Conservation (phyloP, 345 rosid genomes). For the Eutrema heterophyllum region DNA sequence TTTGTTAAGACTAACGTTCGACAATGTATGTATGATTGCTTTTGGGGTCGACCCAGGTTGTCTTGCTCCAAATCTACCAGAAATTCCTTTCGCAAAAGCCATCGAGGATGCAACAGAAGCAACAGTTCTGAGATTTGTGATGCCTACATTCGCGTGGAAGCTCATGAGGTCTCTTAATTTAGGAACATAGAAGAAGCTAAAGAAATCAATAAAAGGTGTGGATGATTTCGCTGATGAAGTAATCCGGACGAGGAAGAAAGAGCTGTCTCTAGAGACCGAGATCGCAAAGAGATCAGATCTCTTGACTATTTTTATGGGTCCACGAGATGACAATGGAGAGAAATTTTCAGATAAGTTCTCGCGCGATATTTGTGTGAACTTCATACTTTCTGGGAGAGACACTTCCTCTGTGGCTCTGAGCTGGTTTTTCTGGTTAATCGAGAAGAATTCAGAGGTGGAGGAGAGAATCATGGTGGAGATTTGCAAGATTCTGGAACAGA, state of each 20-base stretch:
- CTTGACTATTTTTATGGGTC: constrained; percentile 55
- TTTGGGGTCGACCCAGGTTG: constrained; percentile 89
- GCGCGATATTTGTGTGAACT: constrained; percentile 80
- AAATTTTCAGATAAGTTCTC: constrained; percentile 64
- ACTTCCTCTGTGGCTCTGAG: constrained; percentile 87
- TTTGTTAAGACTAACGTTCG: constrained; percentile 68
- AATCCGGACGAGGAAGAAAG: constrained; percentile 59
- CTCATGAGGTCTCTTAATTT: constrained; percentile 52
- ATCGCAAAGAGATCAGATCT: constrained; percentile 49
- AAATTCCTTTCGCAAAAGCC: constrained; percentile 73
- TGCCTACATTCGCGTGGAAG: constrained; percentile 73
- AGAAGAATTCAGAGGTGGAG: constrained; percentile 50
- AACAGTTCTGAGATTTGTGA: constrained; percentile 50
- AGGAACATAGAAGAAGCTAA: constrained; percentile 65
- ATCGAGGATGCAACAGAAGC: constrained; percentile 87
- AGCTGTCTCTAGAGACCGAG: constrained; percentile 31
- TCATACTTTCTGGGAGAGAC: constrained; percentile 88
- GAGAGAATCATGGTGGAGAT: constrained; percentile 53
- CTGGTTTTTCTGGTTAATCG: constrained; percentile 73
- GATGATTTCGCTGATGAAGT: constrained; percentile 67
- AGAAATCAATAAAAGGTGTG: constrained; percentile 54
- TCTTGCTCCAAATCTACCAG: constrained; percentile 46
- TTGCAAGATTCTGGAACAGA: constrained; percentile 40
- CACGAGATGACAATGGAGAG: constrained; percentile 34
- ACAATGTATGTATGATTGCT: constrained; percentile 87